These are phyloP conservation scores for Phytopythium cucurbitacearum DNA, from an alignment of 352 stramenopile species.

Conservation along the genomic window DNA sequence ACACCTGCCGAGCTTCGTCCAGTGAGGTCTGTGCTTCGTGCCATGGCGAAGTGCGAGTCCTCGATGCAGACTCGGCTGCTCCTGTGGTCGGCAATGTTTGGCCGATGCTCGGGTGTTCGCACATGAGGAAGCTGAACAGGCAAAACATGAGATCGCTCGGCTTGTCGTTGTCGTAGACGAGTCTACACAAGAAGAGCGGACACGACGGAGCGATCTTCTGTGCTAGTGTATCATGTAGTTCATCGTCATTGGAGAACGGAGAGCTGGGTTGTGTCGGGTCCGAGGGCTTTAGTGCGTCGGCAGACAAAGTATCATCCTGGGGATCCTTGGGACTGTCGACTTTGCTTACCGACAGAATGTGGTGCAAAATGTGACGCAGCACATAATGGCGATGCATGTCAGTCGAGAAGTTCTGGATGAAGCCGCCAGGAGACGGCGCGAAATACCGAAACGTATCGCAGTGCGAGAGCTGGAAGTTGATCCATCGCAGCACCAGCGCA, in stretches of 20 bases:
- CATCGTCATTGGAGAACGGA: slow-evolving; percentile 34
- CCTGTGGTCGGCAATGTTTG: slow-evolving; percentile 2
- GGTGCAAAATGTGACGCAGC: slow-evolving; percentile 46
- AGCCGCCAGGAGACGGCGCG: slow-evolving; percentile 12
- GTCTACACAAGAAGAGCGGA: slow-evolving; percentile 31
- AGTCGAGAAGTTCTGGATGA: slow-evolving; percentile 69
- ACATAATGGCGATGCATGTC: slow-evolving; percentile 61
- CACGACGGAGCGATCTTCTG: slow-evolving; percentile 37
- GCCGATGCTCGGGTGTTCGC: slow-evolving; percentile 42
- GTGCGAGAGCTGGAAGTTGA: slow-evolving; percentile 59
- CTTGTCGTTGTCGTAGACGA: slow-evolving; percentile 28
- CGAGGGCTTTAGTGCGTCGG: neutral
- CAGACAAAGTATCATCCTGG: neutral
- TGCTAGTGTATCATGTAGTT: slow-evolving; percentile 29
- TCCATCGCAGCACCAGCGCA: slow-evolving; percentile 62
- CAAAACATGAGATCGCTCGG: slow-evolving; percentile 50
- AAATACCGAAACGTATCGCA: slow-evolving; percentile 29
- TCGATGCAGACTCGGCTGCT: neutral
- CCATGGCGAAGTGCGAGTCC: slow-evolving; percentile 33
- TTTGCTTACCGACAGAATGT: slow-evolving; percentile 11
- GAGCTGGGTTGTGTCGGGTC: slow-evolving; percentile 1
- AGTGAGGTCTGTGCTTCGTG: slow-evolving; percentile 45
- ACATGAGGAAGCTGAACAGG: slow-evolving; percentile 57
- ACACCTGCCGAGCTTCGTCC: slow-evolving; percentile 36
- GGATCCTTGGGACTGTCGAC: no score